These are phyloP conservation scores for Triadica sebifera DNA, from an alignment of 345 rosid species.

Conservation along the genomic window DNA sequence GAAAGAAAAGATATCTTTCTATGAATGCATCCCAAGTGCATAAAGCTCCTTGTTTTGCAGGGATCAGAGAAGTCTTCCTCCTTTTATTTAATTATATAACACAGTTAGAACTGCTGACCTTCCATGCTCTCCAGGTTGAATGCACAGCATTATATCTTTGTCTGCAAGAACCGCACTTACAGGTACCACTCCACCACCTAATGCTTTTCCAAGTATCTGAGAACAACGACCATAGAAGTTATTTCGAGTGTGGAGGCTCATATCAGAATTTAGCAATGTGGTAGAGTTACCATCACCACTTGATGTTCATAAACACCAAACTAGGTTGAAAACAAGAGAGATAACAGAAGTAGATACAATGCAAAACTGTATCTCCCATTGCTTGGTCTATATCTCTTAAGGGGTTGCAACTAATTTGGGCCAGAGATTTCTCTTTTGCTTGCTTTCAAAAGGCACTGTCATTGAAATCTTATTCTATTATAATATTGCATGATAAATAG, in stretches of 20 bases:
- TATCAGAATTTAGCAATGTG: neutral
- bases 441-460: too few relatives aligned
- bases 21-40: neutral
- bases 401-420: neutral
- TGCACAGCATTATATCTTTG: slow-evolving; percentile 85
- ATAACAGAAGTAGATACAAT: too few relatives aligned
- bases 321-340: neutral
- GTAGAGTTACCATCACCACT: neutral
- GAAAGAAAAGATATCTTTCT: neutral
- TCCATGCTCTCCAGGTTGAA: slow-evolving; percentile 97
- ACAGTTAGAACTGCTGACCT: slow-evolving; percentile 42
- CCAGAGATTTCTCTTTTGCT: neutral
- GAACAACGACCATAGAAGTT: slow-evolving; percentile 1
- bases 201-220: slow-evolving; percentile 89
- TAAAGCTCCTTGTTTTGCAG: neutral
- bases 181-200: slow-evolving; percentile 97
- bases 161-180: slow-evolving; percentile 93
- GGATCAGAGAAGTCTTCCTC: too few relatives aligned
- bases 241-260: slow-evolving; percentile 4
- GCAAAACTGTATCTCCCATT: neutral
- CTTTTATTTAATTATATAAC: too few relatives aligned
- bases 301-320: neutral
- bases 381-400: neutral
- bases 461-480: too few relatives aligned
- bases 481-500: neutral